These are phyloP conservation scores for Cairneyella variabilis DNA, from an alignment of 495 filamentous ascomycete genomes.

Conservation along the genomic window DNA sequence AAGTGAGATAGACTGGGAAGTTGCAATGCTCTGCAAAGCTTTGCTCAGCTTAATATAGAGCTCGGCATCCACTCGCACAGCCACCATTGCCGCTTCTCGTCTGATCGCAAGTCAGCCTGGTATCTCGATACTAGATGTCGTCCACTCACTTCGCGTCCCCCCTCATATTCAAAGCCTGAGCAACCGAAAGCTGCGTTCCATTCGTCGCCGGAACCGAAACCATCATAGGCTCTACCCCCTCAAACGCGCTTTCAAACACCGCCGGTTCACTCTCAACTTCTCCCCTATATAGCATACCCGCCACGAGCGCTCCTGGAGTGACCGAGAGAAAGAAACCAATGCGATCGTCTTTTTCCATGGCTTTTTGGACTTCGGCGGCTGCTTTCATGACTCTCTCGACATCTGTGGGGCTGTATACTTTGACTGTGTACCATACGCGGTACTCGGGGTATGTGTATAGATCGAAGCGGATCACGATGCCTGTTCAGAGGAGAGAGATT, in stretches of 20 bases:
- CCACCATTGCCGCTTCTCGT: not conserved
- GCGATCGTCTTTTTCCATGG: constrained; percentile 1
- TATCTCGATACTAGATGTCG: not conserved
- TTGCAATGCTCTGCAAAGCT: not conserved
- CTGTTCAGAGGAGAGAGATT: constrained; percentile 18
- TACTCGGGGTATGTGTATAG: constrained; percentile 32
- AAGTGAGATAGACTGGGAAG: constrained; percentile 19
- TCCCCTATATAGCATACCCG: not conserved
- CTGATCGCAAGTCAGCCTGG: not conserved
- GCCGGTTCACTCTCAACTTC: not conserved
- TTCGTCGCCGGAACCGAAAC: not conserved
- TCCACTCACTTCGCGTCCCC: not conserved
- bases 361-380: not conserved
- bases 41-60: not conserved
- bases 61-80: not conserved
- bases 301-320: not conserved
- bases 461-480: constrained; percentile 51
- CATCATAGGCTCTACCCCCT: not conserved
- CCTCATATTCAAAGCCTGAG: not conserved
- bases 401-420: not conserved
- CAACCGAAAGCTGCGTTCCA: not conserved
- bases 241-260: not conserved
- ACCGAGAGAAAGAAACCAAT: constrained; percentile 7
- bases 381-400: not conserved
- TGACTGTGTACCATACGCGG: not conserved